These are phyloP conservation scores for Dendrobium catenatum DNA, from an alignment of 106 monocot genomes.

Conservation along the genomic window DNA sequence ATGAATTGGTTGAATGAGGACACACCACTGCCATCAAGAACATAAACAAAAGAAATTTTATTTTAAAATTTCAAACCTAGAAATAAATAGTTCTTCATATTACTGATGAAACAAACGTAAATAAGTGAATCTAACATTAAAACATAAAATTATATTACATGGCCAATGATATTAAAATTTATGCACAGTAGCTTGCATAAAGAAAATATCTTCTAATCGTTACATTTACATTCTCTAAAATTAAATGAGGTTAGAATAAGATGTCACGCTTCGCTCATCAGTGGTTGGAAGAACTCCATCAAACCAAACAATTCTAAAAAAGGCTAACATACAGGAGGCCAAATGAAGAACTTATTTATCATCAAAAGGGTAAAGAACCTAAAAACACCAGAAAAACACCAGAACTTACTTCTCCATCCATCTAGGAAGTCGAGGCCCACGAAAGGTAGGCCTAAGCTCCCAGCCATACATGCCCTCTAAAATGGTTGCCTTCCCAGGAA, in stretches of 20 bases:
- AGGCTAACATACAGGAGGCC: neutral
- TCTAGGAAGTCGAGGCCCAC: slow-evolving; percentile 87
- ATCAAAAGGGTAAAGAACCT: neutral
- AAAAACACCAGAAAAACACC: no score
- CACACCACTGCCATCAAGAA: slow-evolving; percentile 64
- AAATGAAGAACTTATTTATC: neutral
- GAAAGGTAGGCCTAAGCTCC: slow-evolving; percentile 88
- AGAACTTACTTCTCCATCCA: slow-evolving; percentile 96
- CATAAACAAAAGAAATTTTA: neutral
- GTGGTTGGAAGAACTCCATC: neutral
- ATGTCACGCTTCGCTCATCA: neutral
- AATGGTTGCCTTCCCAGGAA: slow-evolving; percentile 80
- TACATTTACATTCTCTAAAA: neutral
- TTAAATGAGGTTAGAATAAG: neutral
- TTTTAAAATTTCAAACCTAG: neutral
- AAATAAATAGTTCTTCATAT: neutral
- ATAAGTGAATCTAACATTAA: neutral
- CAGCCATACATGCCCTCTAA: slow-evolving; percentile 85
- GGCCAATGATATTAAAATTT: neutral
- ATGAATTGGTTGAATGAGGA: slow-evolving; percentile 96
- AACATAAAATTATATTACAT: neutral
- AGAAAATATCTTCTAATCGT: neutral
- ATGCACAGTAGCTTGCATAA: neutral
- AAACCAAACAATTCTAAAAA: neutral
- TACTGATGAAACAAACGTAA: neutral